These are phyloP conservation scores for Fusarium concolor DNA, from an alignment of 2,329 filamentous ascomycete species.

Conservation along the genomic window DNA sequence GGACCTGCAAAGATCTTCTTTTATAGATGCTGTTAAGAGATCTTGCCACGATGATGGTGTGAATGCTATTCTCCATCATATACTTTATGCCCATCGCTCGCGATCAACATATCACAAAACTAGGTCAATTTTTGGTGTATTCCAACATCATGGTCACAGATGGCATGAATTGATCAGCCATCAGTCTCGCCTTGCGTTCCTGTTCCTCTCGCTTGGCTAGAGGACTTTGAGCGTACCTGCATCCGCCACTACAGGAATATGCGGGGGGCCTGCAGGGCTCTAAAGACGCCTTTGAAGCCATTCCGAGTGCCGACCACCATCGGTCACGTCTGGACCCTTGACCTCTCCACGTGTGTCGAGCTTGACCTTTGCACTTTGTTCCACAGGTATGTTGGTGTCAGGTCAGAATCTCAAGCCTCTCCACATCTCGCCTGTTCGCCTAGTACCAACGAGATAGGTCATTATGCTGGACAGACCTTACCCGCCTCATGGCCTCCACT, in stretches of 20 bases:
- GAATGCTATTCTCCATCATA: background rate
- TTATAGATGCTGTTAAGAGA: slow-evolving; percentile 2
- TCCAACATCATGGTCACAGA: background rate
- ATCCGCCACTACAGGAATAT: slow-evolving; percentile 27
- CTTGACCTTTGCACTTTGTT: slow-evolving; percentile 12
- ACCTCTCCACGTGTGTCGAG: slow-evolving; percentile 22
- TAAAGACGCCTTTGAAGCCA: slow-evolving; percentile 3
- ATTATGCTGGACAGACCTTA: background rate
- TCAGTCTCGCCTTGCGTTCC: slow-evolving; percentile 7
- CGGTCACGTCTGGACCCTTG: slow-evolving; percentile 32
- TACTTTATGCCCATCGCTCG: background rate
- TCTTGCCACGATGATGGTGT: background rate
- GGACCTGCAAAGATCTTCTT: slow-evolving; percentile 3
- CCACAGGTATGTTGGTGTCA: slow-evolving; percentile 6
- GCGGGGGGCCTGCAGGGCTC: slow-evolving; percentile 21
- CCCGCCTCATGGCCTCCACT: background rate
- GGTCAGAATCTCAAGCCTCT: slow-evolving; percentile 1
- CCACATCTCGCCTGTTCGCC: background rate
- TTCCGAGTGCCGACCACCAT: slow-evolving; percentile 19
- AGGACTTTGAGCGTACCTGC: slow-evolving; percentile 12
- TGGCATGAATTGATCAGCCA: background rate
- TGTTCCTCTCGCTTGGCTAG: background rate
- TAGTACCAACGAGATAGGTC: background rate
- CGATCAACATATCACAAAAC: background rate
- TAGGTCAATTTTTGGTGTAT: background rate